Conservation (phyloP, 2,329 filamentous ascomycete species). For the Diaporthe longicolla region DNA sequence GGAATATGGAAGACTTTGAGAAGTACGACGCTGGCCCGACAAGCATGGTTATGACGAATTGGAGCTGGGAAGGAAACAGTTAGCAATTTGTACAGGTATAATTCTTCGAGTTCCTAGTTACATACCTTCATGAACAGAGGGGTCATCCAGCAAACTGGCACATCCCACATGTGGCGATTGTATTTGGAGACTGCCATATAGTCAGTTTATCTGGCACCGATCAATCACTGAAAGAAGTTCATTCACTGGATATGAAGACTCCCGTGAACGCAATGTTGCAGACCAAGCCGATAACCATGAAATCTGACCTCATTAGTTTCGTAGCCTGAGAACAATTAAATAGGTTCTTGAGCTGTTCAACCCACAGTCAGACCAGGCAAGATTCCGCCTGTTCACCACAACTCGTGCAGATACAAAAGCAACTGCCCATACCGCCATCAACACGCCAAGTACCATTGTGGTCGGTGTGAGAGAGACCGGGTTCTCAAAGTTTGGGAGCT, state of each 20-base stretch:
- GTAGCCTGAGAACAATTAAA: neutral
- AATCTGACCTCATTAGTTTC: neutral
- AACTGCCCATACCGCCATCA: slow-evolving; percentile 1
- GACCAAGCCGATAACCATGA: neutral
- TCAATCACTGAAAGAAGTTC: too few species aligned
- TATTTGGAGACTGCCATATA: neutral
- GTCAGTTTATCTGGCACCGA: neutral
- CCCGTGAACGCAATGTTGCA: neutral
- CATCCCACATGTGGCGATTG: slow-evolving; percentile 11
- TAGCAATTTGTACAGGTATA: neutral
- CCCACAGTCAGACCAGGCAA: slow-evolving; percentile 9
- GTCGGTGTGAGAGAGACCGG: neutral
- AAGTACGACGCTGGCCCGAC: neutral
- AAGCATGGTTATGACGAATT: neutral
- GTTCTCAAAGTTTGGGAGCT: neutral
- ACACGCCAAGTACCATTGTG: neutral
- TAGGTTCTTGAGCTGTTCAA: neutral
- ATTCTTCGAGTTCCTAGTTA: neutral
- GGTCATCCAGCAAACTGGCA: slow-evolving; percentile 7
- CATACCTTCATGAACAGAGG: neutral
- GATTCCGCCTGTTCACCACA: neutral
- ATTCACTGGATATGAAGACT: neutral
- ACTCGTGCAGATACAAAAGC: neutral
- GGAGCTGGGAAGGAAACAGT: neutral
- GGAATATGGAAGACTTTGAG: slow-evolving; percentile 11